phyloP scores from a whole-genome alignment of 768 basidiomycete species.

The Lentinula raphanica region DNA sequence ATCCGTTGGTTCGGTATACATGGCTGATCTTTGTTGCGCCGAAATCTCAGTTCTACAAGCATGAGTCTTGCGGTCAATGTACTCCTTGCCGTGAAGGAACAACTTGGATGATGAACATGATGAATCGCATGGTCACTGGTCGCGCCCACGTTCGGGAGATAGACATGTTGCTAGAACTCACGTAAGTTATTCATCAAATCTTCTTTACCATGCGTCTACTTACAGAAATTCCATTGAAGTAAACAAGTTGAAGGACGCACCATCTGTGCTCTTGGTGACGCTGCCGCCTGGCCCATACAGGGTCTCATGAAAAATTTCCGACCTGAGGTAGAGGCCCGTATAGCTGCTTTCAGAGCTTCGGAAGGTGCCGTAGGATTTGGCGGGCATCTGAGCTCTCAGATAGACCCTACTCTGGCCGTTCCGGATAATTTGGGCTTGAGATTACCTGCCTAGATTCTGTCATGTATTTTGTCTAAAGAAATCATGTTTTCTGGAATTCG shows the following conservation, averaged over 20 bases:
- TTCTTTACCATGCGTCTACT: neutral
- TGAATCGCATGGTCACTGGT: conserved; percentile 93
- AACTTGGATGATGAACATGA: conserved; percentile 99
- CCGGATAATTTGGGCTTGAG: conserved; percentile 71
- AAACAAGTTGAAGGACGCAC: conserved; percentile 97
- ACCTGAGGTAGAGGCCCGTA: conserved; percentile 88
- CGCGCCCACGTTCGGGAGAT: conserved; percentile 90
- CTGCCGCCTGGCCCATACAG: conserved; percentile 98
- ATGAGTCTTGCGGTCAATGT: conserved; percentile 97
- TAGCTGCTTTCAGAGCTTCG: conserved; percentile 65
- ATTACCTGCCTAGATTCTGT: conserved; percentile 20
- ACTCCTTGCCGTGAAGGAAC: conserved; percentile 93
- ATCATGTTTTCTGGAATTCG: too few species aligned
- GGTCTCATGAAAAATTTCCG: conserved; percentile 97
- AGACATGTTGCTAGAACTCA: conserved; percentile 95
- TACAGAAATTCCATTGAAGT: conserved; percentile 33
- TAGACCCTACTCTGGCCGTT: conserved; percentile 64
- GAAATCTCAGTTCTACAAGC: conserved; percentile 80
- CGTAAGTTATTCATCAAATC: conserved; percentile 39
- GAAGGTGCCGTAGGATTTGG: conserved; percentile 89
- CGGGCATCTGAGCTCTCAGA: conserved; percentile 63
- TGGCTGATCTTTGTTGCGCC: neutral
- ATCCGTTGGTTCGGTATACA: neutral
- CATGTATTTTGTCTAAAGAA: too few species aligned
- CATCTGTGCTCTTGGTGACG: conserved; percentile 95